phyloP scores from a whole-genome alignment of 2,329 filamentous ascomycete species.

The Cercospora citrullina region DNA sequence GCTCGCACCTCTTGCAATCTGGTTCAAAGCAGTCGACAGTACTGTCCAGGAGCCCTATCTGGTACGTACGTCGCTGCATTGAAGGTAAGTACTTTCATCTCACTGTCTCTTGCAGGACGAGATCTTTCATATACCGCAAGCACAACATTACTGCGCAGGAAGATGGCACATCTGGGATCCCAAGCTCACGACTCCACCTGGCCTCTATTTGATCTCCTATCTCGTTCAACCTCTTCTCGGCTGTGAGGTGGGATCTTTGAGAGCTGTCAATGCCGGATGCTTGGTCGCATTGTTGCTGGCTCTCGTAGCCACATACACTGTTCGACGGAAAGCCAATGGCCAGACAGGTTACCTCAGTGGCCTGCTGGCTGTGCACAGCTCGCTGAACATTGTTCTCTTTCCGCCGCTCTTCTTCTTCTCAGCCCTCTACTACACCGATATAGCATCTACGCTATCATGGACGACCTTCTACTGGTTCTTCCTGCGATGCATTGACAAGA shows the following conservation, averaged over 20 bases:
- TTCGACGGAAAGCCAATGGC: slow-evolving; percentile 24
- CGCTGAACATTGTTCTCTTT: slow-evolving; percentile 79
- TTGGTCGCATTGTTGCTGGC: slow-evolving; percentile 40
- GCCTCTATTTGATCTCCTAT: slow-evolving; percentile 57
- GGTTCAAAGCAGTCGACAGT: slow-evolving; percentile 45
- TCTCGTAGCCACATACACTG: slow-evolving; percentile 32
- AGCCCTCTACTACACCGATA: slow-evolving; percentile 90
- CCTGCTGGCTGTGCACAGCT: slow-evolving; percentile 51
- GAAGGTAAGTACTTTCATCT: slow-evolving; percentile 29
- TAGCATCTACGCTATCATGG: slow-evolving; percentile 76
- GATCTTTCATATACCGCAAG: slow-evolving; percentile 86
- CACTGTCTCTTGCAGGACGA: slow-evolving; percentile 63
- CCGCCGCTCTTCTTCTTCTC: slow-evolving; percentile 96
- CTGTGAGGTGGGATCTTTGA: slow-evolving; percentile 43
- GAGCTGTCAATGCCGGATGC: slow-evolving; percentile 43
- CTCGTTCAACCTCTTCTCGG: slow-evolving; percentile 40
- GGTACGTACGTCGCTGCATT: slow-evolving; percentile 40
- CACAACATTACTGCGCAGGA: slow-evolving; percentile 78
- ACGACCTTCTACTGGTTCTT: slow-evolving; percentile 64
- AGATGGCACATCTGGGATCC: slow-evolving; percentile 82
- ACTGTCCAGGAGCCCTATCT: slow-evolving; percentile 60
- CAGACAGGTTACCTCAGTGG: slow-evolving; percentile 17
- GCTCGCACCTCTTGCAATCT: slow-evolving; percentile 30
- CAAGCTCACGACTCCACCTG: slow-evolving; percentile 95
- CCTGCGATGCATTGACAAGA: slow-evolving; percentile 39